phyloP scores from a whole-genome alignment of 495 filamentous ascomycete genomes.

The Elasticomyces elasticus region DNA sequence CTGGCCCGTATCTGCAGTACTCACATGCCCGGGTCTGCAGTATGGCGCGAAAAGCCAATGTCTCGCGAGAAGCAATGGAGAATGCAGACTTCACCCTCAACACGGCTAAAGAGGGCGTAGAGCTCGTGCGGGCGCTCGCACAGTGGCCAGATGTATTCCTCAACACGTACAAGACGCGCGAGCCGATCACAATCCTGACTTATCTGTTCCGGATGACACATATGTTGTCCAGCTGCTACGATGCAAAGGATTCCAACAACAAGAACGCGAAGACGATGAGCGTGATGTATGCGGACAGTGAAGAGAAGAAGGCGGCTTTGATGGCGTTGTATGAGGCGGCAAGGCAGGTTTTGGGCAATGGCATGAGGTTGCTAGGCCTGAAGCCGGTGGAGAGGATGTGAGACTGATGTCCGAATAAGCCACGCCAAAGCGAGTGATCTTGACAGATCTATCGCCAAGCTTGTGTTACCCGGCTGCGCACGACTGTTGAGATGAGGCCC shows the following conservation, averaged over 20 bases:
- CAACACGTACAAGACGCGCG: slow-evolving; percentile 52
- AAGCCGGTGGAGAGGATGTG: slow-evolving; percentile 36
- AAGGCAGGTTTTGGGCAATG: slow-evolving; percentile 33
- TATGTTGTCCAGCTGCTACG: slow-evolving; percentile 28
- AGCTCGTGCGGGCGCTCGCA: slow-evolving; percentile 50
- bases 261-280: slow-evolving; percentile 25
- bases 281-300: slow-evolving; percentile 23
- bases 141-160: slow-evolving; percentile 55
- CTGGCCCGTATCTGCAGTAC: slow-evolving; percentile 61
- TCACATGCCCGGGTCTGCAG: slow-evolving; percentile 59
- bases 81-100: slow-evolving; percentile 48
- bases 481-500: too few relatives aligned
- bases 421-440: too few relatives aligned
- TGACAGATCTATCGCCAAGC: too few relatives aligned
- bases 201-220: slow-evolving; percentile 38
- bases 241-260: slow-evolving; percentile 31
- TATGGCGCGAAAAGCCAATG: slow-evolving; percentile 45
- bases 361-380: slow-evolving; percentile 37
- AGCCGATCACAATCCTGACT: slow-evolving; percentile 48
- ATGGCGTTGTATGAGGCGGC: slow-evolving; percentile 32
- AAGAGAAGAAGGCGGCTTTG: slow-evolving; percentile 28
- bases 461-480: too few relatives aligned
- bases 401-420: neutral
- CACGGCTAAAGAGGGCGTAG: slow-evolving; percentile 40
- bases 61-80: slow-evolving; percentile 36